Conservation (phyloP, 495 filamentous ascomycete species). For the Aspergillus carlsbadensis region DNA sequence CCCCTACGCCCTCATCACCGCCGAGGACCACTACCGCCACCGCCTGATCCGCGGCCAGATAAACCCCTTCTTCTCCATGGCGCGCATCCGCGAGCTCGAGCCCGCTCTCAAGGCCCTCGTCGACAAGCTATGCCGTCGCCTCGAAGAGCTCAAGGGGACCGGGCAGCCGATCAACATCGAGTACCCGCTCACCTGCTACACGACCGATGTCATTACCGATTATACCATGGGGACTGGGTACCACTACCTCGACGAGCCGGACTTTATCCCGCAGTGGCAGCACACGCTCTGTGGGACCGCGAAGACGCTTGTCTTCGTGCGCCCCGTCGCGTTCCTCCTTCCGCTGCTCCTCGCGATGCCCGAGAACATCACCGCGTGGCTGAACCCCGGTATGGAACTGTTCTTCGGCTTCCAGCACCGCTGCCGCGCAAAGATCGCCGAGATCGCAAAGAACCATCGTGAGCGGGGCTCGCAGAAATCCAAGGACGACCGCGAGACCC, state of each 20-base stretch:
- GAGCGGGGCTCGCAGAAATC: constrained; percentile 15
- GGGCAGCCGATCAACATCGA: constrained; percentile 30
- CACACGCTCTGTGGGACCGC: constrained; percentile 25
- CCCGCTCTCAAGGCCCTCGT: constrained; percentile 27
- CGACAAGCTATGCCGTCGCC: constrained; percentile 30
- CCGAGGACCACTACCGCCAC: constrained; percentile 17
- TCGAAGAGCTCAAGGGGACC: constrained; percentile 27
- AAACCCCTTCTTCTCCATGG: constrained; percentile 44
- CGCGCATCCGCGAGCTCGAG: constrained; percentile 32
- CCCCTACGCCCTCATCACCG: constrained; percentile 28
- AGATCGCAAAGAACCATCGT: background rate
- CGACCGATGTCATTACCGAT: constrained; percentile 43
- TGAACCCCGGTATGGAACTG: constrained; percentile 30
- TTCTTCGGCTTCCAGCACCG: constrained; percentile 21
- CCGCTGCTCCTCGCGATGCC: constrained; percentile 27
- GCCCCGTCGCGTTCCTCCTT: constrained; percentile 29
- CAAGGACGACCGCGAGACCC: constrained; percentile 21
- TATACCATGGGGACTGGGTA: constrained; percentile 30
- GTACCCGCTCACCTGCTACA: constrained; percentile 36
- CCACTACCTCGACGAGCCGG: constrained; percentile 36
- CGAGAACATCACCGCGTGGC: constrained; percentile 16
- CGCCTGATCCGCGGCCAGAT: constrained; percentile 36
- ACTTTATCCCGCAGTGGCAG: constrained; percentile 33
- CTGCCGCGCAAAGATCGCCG: background rate
- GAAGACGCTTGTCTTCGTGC: constrained; percentile 19